Conservation (phyloP, 2,329 filamentous ascomycete species). For the Mycosphaerella arachidis region DNA sequence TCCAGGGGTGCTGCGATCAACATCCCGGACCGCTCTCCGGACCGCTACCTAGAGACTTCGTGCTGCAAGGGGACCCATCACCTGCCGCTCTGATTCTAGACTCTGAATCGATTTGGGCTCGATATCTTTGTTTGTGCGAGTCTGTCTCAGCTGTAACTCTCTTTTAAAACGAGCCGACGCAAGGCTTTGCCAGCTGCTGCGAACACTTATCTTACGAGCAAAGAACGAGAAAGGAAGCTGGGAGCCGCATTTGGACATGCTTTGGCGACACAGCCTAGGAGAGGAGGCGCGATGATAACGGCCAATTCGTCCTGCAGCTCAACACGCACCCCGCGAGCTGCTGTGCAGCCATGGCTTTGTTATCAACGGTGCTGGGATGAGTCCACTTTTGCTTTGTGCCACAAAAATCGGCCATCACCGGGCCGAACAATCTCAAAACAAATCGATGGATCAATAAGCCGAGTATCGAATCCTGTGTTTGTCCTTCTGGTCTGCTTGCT, state of each 20-base stretch:
- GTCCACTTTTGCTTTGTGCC: constrained; percentile 20
- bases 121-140: constrained; percentile 3
- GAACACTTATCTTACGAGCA: neutral
- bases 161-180: constrained; percentile 1
- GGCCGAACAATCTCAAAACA: constrained; percentile 11
- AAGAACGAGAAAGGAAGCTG: neutral
- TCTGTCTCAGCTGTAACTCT: constrained; percentile 3
- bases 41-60: constrained; percentile 9
- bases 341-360: constrained; percentile 17
- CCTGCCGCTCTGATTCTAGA: constrained; percentile 6
- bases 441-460: neutral
- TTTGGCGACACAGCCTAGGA: constrained; percentile 16
- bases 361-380: constrained; percentile 19
- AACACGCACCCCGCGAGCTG: constrained; percentile 19
- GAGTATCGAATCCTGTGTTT: neutral
- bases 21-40: constrained; percentile 16
- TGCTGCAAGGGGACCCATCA: constrained; percentile 18
- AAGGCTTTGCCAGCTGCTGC: neutral
- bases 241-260: constrained; percentile 17
- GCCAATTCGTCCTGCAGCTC: constrained; percentile 25
- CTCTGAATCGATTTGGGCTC: constrained; percentile 11
- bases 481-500: constrained; percentile 20
- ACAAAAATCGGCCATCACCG: constrained; percentile 13
- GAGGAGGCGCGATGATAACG: constrained; percentile 27
- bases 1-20: constrained; percentile 8